Evolutionary conservation across 371 early-diverging fungal genomes (phyloP), one percentile per base, ranked within the genome.

Genomic region (Mucor velutinosus): DNA sequence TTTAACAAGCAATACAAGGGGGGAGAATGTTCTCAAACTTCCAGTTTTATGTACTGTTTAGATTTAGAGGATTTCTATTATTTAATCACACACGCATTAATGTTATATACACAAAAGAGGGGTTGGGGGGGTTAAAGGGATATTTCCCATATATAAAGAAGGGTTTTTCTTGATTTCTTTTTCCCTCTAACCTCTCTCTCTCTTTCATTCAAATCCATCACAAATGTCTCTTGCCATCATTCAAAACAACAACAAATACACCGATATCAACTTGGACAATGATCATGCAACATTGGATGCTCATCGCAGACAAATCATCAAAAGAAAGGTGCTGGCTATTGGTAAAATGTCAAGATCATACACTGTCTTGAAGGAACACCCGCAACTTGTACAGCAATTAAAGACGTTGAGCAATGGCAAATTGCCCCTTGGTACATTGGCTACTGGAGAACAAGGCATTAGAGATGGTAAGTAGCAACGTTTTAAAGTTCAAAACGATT

Each of bases 321-420:
- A 75, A 61, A 73, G 72, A 62, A 81, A 81, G 45, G 79, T 81
- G 29, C 60, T 81, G 33, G 81, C 79, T 41, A 78, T 81, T 59
- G 81, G 81, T 41, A 70, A 67, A 62, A 64, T 81, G 64, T 76
- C 81, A 55, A 69, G 74, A 62, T 67, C 66, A 11, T 77, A 76
- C 39, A 60, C 69, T n/a, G 75, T 75, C 7, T 58, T 81, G 30
- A 72, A 69, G 53, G 76, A 74, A 45, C 69, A 81, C 15, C 74
- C 81, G 27, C 70, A 78, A 14, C 58, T 81, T 58, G 73, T 81
- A 25, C 65, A 74, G 47, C 76, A 81, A 65, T 60, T 81, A 51
- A 81, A 81, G 61, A 57, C 62, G 0, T 23, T 78, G 35, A 70
- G 69, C 14, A 72, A 74, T 64, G 73, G 73, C 19, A 78, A 73